Conservation (phyloP, 2,329 filamentous ascomycete species). For the Trichoderma aggressivum region DNA sequence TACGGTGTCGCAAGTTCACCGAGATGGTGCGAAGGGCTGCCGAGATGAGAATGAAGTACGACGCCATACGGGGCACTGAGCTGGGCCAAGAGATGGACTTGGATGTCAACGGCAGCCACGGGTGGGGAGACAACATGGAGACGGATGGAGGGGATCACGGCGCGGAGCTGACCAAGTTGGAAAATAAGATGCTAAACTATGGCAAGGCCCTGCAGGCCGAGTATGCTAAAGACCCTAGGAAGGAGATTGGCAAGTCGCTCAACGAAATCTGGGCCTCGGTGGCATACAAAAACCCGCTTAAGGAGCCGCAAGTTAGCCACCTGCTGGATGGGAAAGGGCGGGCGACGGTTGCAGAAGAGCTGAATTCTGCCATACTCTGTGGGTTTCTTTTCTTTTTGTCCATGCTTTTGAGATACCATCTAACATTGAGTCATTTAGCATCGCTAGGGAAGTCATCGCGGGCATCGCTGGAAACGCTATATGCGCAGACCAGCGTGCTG, state of each 20-base stretch:
- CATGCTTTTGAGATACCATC: neutral
- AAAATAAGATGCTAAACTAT: slow-evolving; percentile 71
- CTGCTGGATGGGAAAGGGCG: slow-evolving; percentile 74
- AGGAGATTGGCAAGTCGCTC: slow-evolving; percentile 69
- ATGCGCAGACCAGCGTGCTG: slow-evolving; percentile 80
- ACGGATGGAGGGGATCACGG: slow-evolving; percentile 45
- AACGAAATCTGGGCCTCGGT: slow-evolving; percentile 84
- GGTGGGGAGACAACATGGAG: slow-evolving; percentile 50
- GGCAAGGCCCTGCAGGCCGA: slow-evolving; percentile 75
- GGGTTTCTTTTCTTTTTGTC: slow-evolving; percentile 36
- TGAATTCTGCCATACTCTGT: slow-evolving; percentile 92
- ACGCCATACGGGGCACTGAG: slow-evolving; percentile 42
- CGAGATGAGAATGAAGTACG: slow-evolving; percentile 54
- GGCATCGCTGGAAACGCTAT: slow-evolving; percentile 79
- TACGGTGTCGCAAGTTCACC: slow-evolving; percentile 88
- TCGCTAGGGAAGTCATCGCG: slow-evolving; percentile 86
- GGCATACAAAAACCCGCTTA: slow-evolving; percentile 78
- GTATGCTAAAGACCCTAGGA: slow-evolving; percentile 67
- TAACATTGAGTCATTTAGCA: slow-evolving; percentile 49
- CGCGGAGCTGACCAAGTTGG: slow-evolving; percentile 45
- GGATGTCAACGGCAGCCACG: slow-evolving; percentile 47
- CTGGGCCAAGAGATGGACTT: slow-evolving; percentile 54
- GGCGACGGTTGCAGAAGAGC: slow-evolving; percentile 79
- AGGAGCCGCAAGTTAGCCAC: slow-evolving; percentile 70
- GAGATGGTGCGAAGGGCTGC: slow-evolving; percentile 83